Evolutionary conservation across 164 flowering plant species (phyloP), one percentile per base, ranked within the genome.

Genomic region (Platanus orientalis): DNA sequence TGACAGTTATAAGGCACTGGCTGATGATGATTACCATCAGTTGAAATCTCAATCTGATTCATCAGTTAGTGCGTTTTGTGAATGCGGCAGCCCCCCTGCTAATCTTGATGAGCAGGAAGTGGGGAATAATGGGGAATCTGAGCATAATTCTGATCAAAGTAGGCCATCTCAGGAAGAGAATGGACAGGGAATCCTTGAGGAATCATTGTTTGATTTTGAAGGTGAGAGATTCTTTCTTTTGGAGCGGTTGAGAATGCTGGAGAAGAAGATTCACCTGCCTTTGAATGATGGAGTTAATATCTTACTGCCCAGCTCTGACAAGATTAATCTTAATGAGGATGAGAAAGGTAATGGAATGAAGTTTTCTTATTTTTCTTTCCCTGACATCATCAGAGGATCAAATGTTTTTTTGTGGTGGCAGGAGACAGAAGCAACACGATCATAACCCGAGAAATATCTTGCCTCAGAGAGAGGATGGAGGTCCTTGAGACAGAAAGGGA

Each of bases 171-270:
- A 17, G 17, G 77, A 57, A 54, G 73, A 63, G 23, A 67, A 54
- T 39, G 72, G 44, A 69, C 62, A 54, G 52, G 63, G 29, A 7
- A 56, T 49, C 11, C 5, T 6, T 39, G 75, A 71, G 3, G 75
- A 63, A 50, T 54, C 70, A 28, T 67, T 58, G 30, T 36, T 71
- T 25, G 74, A 66, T 66, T 63, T 70, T n/a, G 82, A 74, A 45
- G 39, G 57, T 1, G 80, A 82, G 63, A 81, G 72, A 63, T 34
- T 69, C 26, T 57, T 54, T 65, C 64, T 64, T 56, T 45, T 77
- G 7, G 73, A 78, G 20, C 65, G 54, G 59, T 64, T 82, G 54
- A 72, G 28, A 51, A 61, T 65, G 20, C 34, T 77, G 60, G 76
- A 77, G 60, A 70, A 76, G n/a, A 45, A 17, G 49, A 45, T 45